Conservation (phyloP, 306 rosid genomes). For the Castanea crenata region DNA sequence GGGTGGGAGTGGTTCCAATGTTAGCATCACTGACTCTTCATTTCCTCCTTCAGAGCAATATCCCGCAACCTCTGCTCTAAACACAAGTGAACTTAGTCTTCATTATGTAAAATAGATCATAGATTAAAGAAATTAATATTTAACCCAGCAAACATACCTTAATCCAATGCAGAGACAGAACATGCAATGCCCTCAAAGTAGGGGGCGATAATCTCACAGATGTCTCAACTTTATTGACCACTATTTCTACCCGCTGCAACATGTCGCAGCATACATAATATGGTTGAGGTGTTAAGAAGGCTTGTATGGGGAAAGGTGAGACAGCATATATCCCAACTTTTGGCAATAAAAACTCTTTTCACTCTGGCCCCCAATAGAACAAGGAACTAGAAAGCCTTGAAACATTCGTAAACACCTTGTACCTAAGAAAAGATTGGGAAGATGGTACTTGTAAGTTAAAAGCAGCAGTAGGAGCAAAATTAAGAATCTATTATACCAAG, state of each 20-base stretch:
- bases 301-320: constrained; percentile 68
- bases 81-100: constrained; percentile 2
- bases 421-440: constrained; percentile 42
- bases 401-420: constrained; percentile 82
- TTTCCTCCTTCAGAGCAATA: constrained; percentile 70
- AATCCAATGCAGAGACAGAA: constrained; percentile 76
- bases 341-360: constrained; percentile 43
- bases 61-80: constrained; percentile 67
- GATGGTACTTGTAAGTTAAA: constrained; percentile 3
- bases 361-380: constrained; percentile 64
- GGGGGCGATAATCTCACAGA: constrained; percentile 49
- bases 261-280: constrained; percentile 72
- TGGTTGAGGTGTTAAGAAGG: constrained; percentile 60
- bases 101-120: not conserved
- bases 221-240: constrained; percentile 44
- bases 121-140: not conserved
- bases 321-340: constrained; percentile 54
- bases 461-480: not conserved
- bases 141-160: constrained; percentile 38
- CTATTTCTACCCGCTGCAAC: constrained; percentile 58
- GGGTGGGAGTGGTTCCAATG: constrained; percentile 54
- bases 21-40: constrained; percentile 37
- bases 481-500: not conserved
- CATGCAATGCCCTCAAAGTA: constrained; percentile 63
- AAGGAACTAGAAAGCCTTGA: constrained; percentile 73